Percentiles rank a stretch among this genome's conserved stretches.
These are phyloP conservation scores for Picochlorum sp. DNA, from an alignment of 139 green algal species.

Conservation along the genomic window DNA sequence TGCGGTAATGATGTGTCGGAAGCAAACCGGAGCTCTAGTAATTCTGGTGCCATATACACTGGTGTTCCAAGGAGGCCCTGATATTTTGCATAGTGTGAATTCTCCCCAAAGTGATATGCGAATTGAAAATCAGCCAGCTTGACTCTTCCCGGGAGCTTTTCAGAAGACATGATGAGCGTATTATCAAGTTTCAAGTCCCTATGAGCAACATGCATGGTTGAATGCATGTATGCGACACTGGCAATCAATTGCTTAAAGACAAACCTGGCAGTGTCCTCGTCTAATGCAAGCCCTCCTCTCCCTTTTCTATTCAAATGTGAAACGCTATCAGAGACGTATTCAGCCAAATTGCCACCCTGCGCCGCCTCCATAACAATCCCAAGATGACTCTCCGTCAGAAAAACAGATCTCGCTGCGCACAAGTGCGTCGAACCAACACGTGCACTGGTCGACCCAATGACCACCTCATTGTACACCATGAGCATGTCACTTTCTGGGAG, in stretches of 20 bases:
- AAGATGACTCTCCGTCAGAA: conserved; percentile 63
- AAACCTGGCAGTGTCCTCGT: conserved; percentile 49
- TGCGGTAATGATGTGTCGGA: neutral
- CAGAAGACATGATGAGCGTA: conserved; percentile 6
- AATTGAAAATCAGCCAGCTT: conserved; percentile 74
- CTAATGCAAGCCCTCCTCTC: conserved; percentile 13
- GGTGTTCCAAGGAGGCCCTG: conserved; percentile 17
- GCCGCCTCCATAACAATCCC: conserved; percentile 74
- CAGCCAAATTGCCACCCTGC: conserved; percentile 24
- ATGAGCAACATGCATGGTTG: conserved; percentile 18
- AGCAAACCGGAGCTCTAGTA: conserved; percentile 28
- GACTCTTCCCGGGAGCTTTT: conserved; percentile 12
- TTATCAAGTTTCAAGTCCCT: conserved; percentile 69
- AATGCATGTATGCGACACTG: conserved; percentile 51
- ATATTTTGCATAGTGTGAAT: neutral
- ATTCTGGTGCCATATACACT: conserved; percentile 70
- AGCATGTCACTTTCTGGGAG: conserved; percentile 1
- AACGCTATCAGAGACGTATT: conserved; percentile 15
- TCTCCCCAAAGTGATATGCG: conserved; percentile 23
- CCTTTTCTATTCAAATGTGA: neutral
- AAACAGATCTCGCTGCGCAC: conserved; percentile 31
- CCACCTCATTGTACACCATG: conserved; percentile 21
- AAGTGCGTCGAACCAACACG: neutral
- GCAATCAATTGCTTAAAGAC: conserved; percentile 64
- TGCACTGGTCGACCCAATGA: conserved; percentile 49